Base-by-base conservation (phyloP, 75 land plant genomes). In the Larix kaempferi region DNA sequence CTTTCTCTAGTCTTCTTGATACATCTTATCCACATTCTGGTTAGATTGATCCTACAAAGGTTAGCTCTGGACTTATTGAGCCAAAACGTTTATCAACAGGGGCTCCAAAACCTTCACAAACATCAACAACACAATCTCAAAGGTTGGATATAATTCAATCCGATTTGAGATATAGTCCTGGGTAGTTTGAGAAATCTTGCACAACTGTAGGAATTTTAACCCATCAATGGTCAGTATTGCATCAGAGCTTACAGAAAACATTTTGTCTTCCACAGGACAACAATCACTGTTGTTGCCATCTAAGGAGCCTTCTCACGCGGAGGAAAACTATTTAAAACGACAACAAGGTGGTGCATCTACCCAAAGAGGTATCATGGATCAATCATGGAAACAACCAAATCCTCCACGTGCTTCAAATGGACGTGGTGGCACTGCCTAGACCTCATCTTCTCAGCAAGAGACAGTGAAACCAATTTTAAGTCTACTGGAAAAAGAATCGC, bases 401-500 rank as follows among this genome's bases (percentile, higher is more conserved):
- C 33, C 76, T 10, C 93, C 89, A 56, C 66, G 69, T 81, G 74
- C 80, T 71, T 84, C 85, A 66, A 84, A 86, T 86, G 93, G 92
- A 4, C 66, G 21, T 6, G 27, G 60, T 77, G 71, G 72, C 35
- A 54, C 78, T 57, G 26, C 77, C 23, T 64, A 77, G 57, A 15
- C 71, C n/a, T 57, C 26, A 66, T 66, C 62, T 27, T 74, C 81
- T 81, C 91, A 88, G 44, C 79, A 80, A 77, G 96, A 91, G 23
- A 88, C 86, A 78, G 87, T 90, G 56, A 85, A 87, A 35, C 94
- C 92, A 2, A 87, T 96, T 55, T 80, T 93, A 55, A 96, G 93
- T 77, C 83, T 93, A 76, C 64, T 97, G 76, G 99, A 94, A 25
- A 94, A 94, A 74, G 95, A 97, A 71, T 91, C 92, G 26, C 86